Evolutionary conservation across 2,329 filamentous ascomycete species (phyloP).

Genomic region (Colletotrichum incanum): DNA sequence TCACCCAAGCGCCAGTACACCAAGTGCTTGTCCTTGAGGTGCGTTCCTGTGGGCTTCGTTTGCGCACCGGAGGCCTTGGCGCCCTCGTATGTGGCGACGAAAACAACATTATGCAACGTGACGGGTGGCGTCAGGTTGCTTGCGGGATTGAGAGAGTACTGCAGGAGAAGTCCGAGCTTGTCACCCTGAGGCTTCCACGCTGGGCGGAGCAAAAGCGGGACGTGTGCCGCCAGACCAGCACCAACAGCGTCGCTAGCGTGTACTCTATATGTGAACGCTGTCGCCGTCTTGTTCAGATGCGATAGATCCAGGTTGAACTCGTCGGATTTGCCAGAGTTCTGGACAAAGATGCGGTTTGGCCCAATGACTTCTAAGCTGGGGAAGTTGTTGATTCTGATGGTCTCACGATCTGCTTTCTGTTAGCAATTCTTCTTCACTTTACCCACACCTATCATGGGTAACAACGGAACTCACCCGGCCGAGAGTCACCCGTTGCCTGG

Average conservation of each 20-base stretch:
- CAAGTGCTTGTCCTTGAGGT: slow-evolving; percentile 81
- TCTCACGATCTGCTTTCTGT: slow-evolving; percentile 67
- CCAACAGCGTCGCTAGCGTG: slow-evolving; percentile 76
- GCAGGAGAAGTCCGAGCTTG: slow-evolving; percentile 88
- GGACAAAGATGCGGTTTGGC: slow-evolving; percentile 92
- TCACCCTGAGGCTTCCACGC: slow-evolving; percentile 88
- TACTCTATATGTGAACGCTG: slow-evolving; percentile 94
- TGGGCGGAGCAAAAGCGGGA: slow-evolving; percentile 81
- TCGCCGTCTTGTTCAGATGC: slow-evolving; percentile 80
- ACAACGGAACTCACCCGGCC: slow-evolving; percentile 61
- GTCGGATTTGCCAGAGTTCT: slow-evolving; percentile 79
- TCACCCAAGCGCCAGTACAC: slow-evolving; percentile 88
- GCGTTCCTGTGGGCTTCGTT: slow-evolving; percentile 85
- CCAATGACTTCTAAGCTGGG: slow-evolving; percentile 90
- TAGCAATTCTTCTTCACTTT: background rate
- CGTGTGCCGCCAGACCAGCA: slow-evolving; percentile 66
- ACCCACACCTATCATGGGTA: background rate
- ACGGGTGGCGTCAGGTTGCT: slow-evolving; percentile 63
- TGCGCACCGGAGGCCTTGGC: slow-evolving; percentile 77
- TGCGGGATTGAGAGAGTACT: slow-evolving; percentile 86
- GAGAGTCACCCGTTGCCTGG: slow-evolving; percentile 63
- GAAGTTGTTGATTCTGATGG: slow-evolving; percentile 90
- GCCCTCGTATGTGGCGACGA: slow-evolving; percentile 81
- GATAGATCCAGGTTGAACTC: slow-evolving; percentile 85
- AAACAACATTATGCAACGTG: slow-evolving; percentile 78